Conservation (phyloP, 2,329 filamentous ascomycete genomes). For the Magnaporthiopsis poae region DNA sequence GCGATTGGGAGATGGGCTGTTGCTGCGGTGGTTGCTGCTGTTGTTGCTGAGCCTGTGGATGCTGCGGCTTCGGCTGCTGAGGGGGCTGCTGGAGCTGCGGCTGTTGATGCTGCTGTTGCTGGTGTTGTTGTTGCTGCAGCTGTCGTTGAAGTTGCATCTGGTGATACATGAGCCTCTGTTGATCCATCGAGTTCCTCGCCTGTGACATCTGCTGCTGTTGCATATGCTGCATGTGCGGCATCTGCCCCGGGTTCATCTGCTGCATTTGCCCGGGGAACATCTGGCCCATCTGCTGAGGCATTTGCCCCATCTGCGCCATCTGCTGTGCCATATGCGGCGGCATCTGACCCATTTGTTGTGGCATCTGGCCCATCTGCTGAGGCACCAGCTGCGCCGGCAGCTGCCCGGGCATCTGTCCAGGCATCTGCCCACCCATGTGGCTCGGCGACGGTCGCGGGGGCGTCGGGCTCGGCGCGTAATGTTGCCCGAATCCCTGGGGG, state of each 20-base stretch:
- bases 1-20: slow-evolving; percentile 1
- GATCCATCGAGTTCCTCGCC: slow-evolving; percentile 51
- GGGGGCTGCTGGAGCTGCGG: slow-evolving; percentile 2
- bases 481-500: slow-evolving; percentile 47
- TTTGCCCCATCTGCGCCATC: slow-evolving; percentile 26
- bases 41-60: slow-evolving; percentile 33
- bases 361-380: slow-evolving; percentile 36
- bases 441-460: slow-evolving; percentile 47
- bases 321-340: slow-evolving; percentile 21
- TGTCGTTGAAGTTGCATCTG: slow-evolving; percentile 50
- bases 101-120: slow-evolving; percentile 1
- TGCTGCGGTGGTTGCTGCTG: slow-evolving; percentile 62
- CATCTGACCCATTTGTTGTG: slow-evolving; percentile 36
- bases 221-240: slow-evolving; percentile 25
- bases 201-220: slow-evolving; percentile 29
- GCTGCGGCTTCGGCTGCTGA: not conserved
- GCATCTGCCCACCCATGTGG: slow-evolving; percentile 30
- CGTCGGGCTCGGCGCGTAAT: slow-evolving; percentile 47
- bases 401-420: slow-evolving; percentile 13
- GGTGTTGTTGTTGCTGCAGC: slow-evolving; percentile 2
- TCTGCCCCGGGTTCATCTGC: slow-evolving; percentile 25
- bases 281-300: slow-evolving; percentile 26
- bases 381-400: slow-evolving; percentile 40
- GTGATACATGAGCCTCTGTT: slow-evolving; percentile 70
- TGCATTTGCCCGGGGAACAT: slow-evolving; percentile 23